Conservation (phyloP, 1,284 basidiomycete genomes). For the Exsudoporus floridanus region DNA sequence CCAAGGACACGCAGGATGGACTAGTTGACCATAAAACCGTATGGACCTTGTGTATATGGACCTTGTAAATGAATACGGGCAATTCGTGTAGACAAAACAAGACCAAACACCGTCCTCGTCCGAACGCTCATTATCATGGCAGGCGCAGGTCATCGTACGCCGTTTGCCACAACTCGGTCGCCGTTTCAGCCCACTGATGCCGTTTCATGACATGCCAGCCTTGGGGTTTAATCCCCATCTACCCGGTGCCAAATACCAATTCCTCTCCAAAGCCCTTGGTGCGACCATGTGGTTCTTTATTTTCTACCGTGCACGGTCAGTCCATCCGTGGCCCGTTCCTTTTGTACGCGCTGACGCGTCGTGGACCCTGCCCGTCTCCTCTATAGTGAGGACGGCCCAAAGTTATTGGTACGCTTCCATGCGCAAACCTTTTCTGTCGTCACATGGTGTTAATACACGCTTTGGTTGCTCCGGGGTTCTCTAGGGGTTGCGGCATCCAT, state of each 20-base stretch:
- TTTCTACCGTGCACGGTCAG: constrained; percentile 89
- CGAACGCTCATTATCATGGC: constrained; percentile 33
- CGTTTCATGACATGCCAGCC: constrained; percentile 35
- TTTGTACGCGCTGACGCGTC: constrained; percentile 1
- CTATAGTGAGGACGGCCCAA: constrained; percentile 71
- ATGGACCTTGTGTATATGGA: not conserved
- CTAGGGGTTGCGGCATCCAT: constrained; percentile 57
- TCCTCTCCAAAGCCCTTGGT: constrained; percentile 82
- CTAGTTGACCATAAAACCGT: no score
- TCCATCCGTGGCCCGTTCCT: constrained; percentile 16
- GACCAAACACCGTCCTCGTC: constrained; percentile 24
- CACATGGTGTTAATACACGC: not conserved
- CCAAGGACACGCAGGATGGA: not conserved
- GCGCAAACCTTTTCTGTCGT: no score
- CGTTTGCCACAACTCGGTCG: not conserved
- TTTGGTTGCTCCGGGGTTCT: constrained; percentile 15
- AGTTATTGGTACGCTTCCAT: constrained; percentile 55
- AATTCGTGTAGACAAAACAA: constrained; percentile 19
- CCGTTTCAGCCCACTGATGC: not conserved
- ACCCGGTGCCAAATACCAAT: constrained; percentile 72
- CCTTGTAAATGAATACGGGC: not conserved
- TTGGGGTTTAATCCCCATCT: constrained; percentile 85
- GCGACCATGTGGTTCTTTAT: constrained; percentile 98
- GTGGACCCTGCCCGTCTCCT: constrained; percentile 2
- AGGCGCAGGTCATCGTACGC: constrained; percentile 31